Evolutionary conservation across 805 yeast genomes (phyloP).

Genomic region (Cyberlindnera maclurae): DNA sequence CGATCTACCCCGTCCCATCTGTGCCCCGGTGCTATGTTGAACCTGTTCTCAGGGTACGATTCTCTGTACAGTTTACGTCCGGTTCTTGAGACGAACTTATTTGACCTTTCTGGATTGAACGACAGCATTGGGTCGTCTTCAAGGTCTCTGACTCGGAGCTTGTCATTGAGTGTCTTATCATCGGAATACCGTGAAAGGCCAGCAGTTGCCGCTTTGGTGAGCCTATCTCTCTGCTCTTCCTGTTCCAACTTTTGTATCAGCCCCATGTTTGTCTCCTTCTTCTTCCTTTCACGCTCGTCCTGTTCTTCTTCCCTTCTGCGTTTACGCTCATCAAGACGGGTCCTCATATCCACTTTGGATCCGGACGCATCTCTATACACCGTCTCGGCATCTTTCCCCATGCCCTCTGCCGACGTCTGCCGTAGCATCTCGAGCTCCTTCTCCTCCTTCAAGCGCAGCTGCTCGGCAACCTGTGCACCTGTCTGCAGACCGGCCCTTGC

Average conservation of each 20-base stretch:
- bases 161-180: conserved; percentile 32
- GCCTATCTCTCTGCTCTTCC: conserved; percentile 28
- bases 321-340: conserved; percentile 21
- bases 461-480: conserved; percentile 33
- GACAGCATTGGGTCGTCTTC: conserved; percentile 60
- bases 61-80: conserved; percentile 56
- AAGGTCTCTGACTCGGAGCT: conserved; percentile 26
- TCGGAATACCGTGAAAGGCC: conserved; percentile 28
- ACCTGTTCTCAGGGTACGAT: conserved; percentile 59
- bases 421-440: conserved; percentile 16
- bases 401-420: conserved; percentile 5
- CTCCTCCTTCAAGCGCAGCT: conserved; percentile 27
- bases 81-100: conserved; percentile 23
- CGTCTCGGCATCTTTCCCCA: conserved; percentile 27
- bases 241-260: conserved; percentile 32
- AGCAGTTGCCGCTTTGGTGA: conserved; percentile 22
- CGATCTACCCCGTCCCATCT: conserved; percentile 93
- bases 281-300: conserved; percentile 22
- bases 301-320: conserved; percentile 24
- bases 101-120: conserved; percentile 29
- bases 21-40: conserved; percentile 67
- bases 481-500: conserved; percentile 41
- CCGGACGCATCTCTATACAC: conserved; percentile 61
- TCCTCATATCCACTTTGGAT: conserved; percentile 36
- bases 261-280: conserved; percentile 29